Conservation (phyloP, 1,139 yeast species). For the Sugiyamaella xylanicola region DNA sequence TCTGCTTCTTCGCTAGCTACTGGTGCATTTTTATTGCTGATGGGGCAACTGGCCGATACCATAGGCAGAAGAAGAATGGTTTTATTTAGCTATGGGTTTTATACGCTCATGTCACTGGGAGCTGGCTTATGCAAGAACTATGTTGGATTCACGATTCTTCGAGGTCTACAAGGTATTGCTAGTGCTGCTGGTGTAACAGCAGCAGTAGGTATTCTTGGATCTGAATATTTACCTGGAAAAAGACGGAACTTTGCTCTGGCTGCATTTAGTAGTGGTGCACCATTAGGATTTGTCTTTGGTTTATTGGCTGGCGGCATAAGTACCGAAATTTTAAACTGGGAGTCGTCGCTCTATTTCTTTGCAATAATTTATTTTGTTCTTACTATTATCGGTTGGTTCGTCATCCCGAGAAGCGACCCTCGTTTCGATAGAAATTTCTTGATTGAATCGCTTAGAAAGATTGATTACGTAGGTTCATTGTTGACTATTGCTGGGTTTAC, state of each 20-base stretch:
- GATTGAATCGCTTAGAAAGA: slow-evolving; percentile 23
- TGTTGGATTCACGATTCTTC: slow-evolving; percentile 43
- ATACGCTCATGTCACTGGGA: slow-evolving; percentile 43
- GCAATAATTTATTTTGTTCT: slow-evolving; percentile 44
- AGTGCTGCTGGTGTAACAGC: slow-evolving; percentile 50
- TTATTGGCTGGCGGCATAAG: slow-evolving; percentile 49
- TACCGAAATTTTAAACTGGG: slow-evolving; percentile 45
- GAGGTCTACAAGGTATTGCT: slow-evolving; percentile 49
- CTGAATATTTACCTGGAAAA: slow-evolving; percentile 43
- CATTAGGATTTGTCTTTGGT: slow-evolving; percentile 49
- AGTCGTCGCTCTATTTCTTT: slow-evolving; percentile 46
- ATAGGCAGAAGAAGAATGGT: slow-evolving; percentile 48
- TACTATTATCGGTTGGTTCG: slow-evolving; percentile 37
- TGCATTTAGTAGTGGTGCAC: slow-evolving; percentile 51
- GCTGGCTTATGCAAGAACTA: slow-evolving; percentile 47
- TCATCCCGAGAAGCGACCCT: slow-evolving; percentile 38
- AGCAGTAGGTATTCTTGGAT: slow-evolving; percentile 49
- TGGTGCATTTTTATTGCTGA: slow-evolving; percentile 47
- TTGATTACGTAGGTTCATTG: slow-evolving; percentile 48
- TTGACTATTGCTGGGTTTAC: slow-evolving; percentile 46
- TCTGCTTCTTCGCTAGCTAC: slow-evolving; percentile 47
- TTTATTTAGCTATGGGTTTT: slow-evolving; percentile 41
- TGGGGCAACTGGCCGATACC: slow-evolving; percentile 51
- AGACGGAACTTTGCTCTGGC: slow-evolving; percentile 50
- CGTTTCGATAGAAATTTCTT: slow-evolving; percentile 10